Conservation (phyloP, 2,329 filamentous ascomycete species). For the Aspergillus sp. region DNA sequence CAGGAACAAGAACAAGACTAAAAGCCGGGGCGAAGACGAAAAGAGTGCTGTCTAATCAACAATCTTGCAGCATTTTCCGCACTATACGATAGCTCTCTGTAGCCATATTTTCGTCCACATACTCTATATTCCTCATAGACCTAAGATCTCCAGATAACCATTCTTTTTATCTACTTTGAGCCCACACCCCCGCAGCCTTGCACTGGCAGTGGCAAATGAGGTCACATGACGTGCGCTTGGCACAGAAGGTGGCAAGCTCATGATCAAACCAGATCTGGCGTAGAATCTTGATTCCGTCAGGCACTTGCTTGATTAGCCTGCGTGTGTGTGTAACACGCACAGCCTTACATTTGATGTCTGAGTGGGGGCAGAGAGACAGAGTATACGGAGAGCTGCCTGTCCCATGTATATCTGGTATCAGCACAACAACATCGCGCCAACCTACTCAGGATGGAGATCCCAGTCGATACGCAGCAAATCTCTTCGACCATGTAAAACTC, state of each 20-base stretch:
- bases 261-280: neutral
- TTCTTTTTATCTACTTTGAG: neutral
- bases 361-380: neutral
- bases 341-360: neutral
- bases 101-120: neutral
- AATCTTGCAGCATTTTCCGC: neutral
- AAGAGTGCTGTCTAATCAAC: conserved; percentile 24
- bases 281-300: neutral
- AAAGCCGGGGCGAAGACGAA: conserved; percentile 15
- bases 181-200: neutral
- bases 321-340: neutral
- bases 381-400: neutral
- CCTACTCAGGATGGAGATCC: neutral
- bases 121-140: neutral
- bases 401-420: neutral
- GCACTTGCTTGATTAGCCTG: neutral
- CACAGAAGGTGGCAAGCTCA: neutral
- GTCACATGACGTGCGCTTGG: conserved; percentile 5
- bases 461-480: neutral
- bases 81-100: neutral
- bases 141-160: neutral
- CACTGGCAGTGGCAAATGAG: neutral
- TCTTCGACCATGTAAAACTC: neutral
- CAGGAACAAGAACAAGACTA: conserved; percentile 16
- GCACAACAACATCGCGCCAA: neutral